Percentiles rank a stretch among this genome's conserved stretches.
These are phyloP conservation scores for Chloranthus sessilifolius DNA, from an alignment of 164 flowering plant species.

Conservation along the genomic window DNA sequence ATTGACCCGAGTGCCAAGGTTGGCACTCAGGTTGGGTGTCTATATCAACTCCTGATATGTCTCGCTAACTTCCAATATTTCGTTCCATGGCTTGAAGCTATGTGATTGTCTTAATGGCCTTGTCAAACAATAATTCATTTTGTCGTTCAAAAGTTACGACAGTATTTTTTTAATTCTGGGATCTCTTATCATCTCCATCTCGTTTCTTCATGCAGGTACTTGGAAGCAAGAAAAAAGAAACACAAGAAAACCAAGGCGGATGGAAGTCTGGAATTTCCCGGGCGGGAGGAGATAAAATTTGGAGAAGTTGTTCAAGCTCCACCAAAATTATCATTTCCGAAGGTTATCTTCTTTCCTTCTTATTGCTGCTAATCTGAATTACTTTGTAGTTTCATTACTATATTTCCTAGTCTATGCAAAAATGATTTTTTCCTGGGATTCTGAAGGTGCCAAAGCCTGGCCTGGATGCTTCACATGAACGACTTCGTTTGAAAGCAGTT, in stretches of 20 bases:
- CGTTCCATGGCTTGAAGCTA: no score
- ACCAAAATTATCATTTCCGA: slow-evolving; percentile 65
- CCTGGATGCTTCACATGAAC: slow-evolving; percentile 68
- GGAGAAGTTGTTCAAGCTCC: slow-evolving; percentile 96
- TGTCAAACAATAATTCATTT: no score
- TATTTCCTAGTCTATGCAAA: background rate
- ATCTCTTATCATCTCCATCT: background rate
- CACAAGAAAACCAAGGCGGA: slow-evolving; percentile 44
- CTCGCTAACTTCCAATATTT: no score
- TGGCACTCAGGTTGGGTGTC: no score
- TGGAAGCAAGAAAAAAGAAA: slow-evolving; percentile 63
- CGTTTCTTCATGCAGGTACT: slow-evolving; percentile 33
- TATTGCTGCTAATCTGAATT: slow-evolving; percentile 1
- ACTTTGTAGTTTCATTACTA: background rate
- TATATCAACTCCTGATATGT: no score
- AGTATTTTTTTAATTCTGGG: background rate
- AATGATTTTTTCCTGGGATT: background rate
- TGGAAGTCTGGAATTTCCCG: slow-evolving; percentile 47
- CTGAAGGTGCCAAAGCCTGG: slow-evolving; percentile 38
- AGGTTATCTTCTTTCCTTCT: slow-evolving; percentile 36
- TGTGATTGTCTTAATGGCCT: no score
- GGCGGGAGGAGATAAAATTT: slow-evolving; percentile 45
- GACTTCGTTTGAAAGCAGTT: slow-evolving; percentile 74
- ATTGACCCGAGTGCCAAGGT: no score
- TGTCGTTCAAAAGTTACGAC: no score